Conservation (phyloP, 2,329 filamentous ascomycete species). For the Fusarium equiseti region DNA sequence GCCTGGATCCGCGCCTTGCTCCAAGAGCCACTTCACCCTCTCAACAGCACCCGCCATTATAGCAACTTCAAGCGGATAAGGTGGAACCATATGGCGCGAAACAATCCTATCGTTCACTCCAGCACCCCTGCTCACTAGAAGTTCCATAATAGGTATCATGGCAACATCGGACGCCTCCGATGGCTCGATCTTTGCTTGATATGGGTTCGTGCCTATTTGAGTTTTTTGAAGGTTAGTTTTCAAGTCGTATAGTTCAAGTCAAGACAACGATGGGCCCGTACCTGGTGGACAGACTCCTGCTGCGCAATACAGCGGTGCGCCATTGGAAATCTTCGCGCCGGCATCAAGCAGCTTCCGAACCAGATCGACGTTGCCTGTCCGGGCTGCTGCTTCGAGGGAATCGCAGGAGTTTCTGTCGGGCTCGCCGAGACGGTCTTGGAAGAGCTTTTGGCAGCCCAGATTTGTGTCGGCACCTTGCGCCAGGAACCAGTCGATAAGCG, state of each 20-base stretch:
- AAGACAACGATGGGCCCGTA: background rate
- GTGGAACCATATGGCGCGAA: conserved; percentile 14
- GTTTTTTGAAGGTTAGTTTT: background rate
- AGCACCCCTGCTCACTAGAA: conserved; percentile 28
- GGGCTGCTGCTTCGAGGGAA: conserved; percentile 28
- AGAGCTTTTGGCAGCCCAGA: conserved; percentile 23
- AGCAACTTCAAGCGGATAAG: conserved; percentile 36
- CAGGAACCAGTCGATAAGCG: conserved; percentile 40
- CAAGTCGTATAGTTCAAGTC: background rate
- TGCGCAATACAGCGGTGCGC: conserved; percentile 32
- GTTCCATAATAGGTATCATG: conserved; percentile 33
- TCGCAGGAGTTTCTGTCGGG: conserved; percentile 27
- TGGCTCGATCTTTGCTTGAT: background rate
- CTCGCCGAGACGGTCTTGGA: conserved; percentile 20
- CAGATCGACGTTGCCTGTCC: background rate
- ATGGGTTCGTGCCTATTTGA: background rate
- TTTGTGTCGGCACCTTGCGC: conserved; percentile 38
- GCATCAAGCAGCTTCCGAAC: conserved; percentile 32
- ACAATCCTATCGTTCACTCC: conserved; percentile 23
- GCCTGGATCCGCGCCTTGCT: conserved; percentile 32
- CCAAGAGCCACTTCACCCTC: conserved; percentile 36
- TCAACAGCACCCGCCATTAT: conserved; percentile 37
- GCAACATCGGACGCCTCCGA: conserved; percentile 16
- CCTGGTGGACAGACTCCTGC: conserved; percentile 17
- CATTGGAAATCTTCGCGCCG: conserved; percentile 28